Evolutionary conservation across 169 alveolate genomes (phyloP).

Genomic region (Cryptosporidium ubiquitum): DNA sequence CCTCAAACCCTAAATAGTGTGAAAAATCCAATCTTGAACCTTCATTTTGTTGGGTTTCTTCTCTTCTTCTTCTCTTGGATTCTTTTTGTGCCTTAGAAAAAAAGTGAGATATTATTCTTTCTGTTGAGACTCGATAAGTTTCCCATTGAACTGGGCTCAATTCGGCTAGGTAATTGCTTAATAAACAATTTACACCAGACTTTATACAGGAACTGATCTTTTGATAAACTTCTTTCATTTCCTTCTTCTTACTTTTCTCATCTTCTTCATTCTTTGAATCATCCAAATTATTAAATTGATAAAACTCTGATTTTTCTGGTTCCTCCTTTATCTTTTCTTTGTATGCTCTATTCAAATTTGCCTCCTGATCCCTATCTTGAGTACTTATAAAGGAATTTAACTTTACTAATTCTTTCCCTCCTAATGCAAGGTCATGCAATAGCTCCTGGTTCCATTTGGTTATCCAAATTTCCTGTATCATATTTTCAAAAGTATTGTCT

Average conservation of each 20-base stretch:
- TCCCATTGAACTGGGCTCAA: slow-evolving; percentile 58
- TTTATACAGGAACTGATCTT: slow-evolving; percentile 22
- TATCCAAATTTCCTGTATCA: slow-evolving; percentile 7
- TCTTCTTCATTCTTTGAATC: too few species aligned
- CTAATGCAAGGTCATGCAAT: background rate
- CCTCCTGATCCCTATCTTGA: background rate
- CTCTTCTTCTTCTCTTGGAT: background rate
- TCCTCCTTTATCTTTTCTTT: background rate
- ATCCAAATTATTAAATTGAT: too few species aligned
- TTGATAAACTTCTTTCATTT: background rate
- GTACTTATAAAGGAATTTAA: background rate
- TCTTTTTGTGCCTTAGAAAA: slow-evolving; percentile 1
- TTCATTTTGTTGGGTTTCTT: background rate
- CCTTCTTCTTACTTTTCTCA: background rate
- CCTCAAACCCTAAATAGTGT: background rate
- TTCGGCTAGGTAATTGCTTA: background rate
- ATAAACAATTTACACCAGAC: background rate
- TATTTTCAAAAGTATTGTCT: background rate
- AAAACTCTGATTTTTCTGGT: background rate
- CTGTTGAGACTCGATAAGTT: slow-evolving; percentile 16
- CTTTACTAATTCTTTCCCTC: background rate
- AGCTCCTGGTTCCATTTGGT: background rate
- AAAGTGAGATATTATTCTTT: background rate
- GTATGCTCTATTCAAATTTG: background rate
- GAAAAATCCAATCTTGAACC: background rate